Evolutionary conservation across 495 filamentous ascomycete genomes (phyloP).

Genomic region (Aspergillus conjunctus): DNA sequence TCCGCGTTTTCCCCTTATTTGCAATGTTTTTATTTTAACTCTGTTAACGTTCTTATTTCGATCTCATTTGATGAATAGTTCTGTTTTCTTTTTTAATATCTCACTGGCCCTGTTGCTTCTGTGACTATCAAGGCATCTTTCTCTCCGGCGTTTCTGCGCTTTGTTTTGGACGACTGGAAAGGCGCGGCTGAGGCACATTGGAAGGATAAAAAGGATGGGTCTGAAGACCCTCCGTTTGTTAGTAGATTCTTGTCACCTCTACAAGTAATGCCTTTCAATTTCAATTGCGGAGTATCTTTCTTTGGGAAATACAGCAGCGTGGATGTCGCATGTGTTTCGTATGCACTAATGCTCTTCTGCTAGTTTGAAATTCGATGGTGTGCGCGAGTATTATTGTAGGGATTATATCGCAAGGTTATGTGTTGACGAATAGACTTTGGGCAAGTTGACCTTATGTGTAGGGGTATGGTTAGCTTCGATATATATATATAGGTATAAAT

Average conservation of each 20-base stretch:
- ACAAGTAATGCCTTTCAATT: conserved; percentile 18
- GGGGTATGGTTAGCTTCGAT: no score
- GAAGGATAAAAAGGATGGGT: background rate
- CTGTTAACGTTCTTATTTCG: background rate
- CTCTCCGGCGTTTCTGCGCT: conserved; percentile 15
- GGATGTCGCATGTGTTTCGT: no score
- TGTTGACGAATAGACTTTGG: no score
- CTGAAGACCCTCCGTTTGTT: background rate
- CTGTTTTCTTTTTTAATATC: background rate
- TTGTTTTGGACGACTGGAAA: conserved; percentile 14
- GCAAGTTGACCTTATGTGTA: no score
- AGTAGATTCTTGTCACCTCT: conserved; percentile 12
- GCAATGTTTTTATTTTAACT: conserved; percentile 3
- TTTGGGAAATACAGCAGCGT: no score
- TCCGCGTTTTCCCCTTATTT: conserved; percentile 9
- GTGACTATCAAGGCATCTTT: background rate
- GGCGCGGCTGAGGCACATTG: background rate
- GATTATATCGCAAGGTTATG: no score
- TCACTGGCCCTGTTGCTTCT: background rate
- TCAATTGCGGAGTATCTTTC: background rate
- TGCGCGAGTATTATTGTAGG: no score
- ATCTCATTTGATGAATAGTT: background rate
- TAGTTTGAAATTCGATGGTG: no score
- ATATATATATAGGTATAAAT: no score
- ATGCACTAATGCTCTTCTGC: no score